Percentiles rank a stretch among this genome's conserved stretches.
Evolutionary conservation across 179 eudicot species (phyloP).

Genomic region (Heliamphora pulchella): DNA sequence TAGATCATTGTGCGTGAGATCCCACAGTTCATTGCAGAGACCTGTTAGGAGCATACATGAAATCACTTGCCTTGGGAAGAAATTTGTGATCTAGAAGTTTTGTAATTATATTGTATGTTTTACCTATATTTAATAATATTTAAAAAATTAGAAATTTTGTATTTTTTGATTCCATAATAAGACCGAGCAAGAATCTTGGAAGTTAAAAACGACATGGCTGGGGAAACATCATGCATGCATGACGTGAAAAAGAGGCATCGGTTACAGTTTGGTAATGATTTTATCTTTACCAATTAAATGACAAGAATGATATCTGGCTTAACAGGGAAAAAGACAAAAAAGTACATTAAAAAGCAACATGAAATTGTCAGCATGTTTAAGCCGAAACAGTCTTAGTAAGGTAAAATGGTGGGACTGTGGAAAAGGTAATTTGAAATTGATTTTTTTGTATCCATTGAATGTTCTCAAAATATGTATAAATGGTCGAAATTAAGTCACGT

Average conservation of each 20-base stretch:
- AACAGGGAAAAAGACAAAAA: not conserved
- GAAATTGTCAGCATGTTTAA: not conserved
- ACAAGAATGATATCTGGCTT: not conserved
- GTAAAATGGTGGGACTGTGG: not conserved
- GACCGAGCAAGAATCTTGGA: not conserved
- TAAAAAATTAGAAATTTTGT: too few relatives aligned
- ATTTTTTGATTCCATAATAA: not conserved
- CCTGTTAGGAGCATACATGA: too few relatives aligned
- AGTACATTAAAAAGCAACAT: not conserved
- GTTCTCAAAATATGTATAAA: not conserved
- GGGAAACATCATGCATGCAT: not conserved
- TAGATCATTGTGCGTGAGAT: not conserved
- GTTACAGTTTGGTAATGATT: not conserved
- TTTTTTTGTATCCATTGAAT: not conserved
- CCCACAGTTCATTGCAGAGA: not conserved
- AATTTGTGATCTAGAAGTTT: not conserved
- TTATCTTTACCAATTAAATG: not conserved
- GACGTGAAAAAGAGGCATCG: not conserved
- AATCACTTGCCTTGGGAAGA: not conserved
- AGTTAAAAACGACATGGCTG: not conserved
- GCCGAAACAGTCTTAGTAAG: not conserved
- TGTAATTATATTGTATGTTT: not conserved
- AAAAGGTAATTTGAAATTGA: not conserved
- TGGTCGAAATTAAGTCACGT: not conserved
- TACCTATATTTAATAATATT: too few relatives aligned